Evolutionary conservation across 192 early-diverging fungal genomes (phyloP).

Genomic region (Coemansia sp.): DNA sequence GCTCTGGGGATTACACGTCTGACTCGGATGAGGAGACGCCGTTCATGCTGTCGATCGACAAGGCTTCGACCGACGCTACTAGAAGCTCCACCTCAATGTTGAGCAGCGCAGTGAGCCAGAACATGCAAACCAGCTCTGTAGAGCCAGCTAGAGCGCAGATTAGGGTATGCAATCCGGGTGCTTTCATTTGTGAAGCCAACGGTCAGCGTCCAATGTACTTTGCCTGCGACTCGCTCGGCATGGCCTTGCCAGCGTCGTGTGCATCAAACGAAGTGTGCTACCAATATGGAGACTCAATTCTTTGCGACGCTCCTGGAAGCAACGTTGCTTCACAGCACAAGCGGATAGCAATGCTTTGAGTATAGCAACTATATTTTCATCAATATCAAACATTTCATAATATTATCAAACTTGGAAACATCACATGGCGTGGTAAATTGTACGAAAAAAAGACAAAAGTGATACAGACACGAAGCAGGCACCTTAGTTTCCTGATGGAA

Average conservation of each 20-base stretch:
- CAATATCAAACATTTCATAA: neutral
- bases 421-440: neutral
- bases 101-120: neutral
- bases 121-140: neutral
- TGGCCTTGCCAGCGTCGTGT: slow-evolving; percentile 40
- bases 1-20: neutral
- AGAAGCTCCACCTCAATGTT: neutral
- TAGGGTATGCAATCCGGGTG: slow-evolving; percentile 35
- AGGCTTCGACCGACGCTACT: neutral
- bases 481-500: slow-evolving; percentile 48
- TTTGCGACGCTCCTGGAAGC: slow-evolving; percentile 31
- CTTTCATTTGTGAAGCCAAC: slow-evolving; percentile 36
- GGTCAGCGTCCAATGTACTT: slow-evolving; percentile 35
- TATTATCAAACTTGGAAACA: neutral
- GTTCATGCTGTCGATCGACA: neutral
- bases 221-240: slow-evolving; percentile 40
- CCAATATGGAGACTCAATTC: slow-evolving; percentile 30
- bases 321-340: neutral
- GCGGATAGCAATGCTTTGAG: neutral
- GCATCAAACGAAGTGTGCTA: slow-evolving; percentile 39
- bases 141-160: neutral
- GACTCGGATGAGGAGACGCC: slow-evolving; percentile 2
- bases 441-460: slow-evolving; percentile 2
- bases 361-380: neutral
- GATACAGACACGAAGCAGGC: neutral